Evolutionary conservation across 805 yeast genomes (phyloP), one percentile per base, ranked within the genome.

Genomic region (Teunomyces pallodes): DNA sequence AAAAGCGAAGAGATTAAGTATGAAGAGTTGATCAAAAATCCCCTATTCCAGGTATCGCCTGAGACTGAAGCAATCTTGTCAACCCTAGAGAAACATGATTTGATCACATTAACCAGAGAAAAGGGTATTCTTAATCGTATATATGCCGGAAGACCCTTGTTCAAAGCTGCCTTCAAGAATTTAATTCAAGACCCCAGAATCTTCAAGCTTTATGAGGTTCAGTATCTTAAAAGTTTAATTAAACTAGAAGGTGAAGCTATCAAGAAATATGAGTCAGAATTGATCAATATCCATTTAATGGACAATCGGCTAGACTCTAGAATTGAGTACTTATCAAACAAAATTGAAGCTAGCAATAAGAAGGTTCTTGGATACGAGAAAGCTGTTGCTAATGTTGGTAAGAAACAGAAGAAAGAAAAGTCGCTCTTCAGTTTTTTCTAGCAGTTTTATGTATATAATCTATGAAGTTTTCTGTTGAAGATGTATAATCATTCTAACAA

Each of bases 61-160:
- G 75, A 76, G 2, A 66, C 74, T 0, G 49, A 59, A 2, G 52
- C 58, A 1, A 80, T 86, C 0, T 69, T 92, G 28, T 67, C 82
- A 4, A 84, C 84, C 3, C 74, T 94, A 59, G 98, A 92, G 61
- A 86, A 83, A 60, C 79, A 82, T 32, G 97, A 91, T 41, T 67
- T 94, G 57, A 78, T 94, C 36, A 68, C 85, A 1, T 77, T 90
- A 46, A 70, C 79, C n/a, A 78, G 90, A 50, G 87, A 84, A 36
- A 85, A 87, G 53, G 98, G 97, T 13, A 78, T 89, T 26, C 67
- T 88, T 16, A 70, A 74, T 40, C 77, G 78, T 5, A 79, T 94
- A 14, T 66, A 69, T 16, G 89, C 96, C 1, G 96, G 96, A 0
- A 84, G 90, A 57, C 98, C 99, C 2, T 69, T 94, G 17, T 90